These are phyloP conservation scores for Cutaneotrichosporon daszewskae DNA, from an alignment of 1,284 basidiomycete genomes.

Conservation along the genomic window DNA sequence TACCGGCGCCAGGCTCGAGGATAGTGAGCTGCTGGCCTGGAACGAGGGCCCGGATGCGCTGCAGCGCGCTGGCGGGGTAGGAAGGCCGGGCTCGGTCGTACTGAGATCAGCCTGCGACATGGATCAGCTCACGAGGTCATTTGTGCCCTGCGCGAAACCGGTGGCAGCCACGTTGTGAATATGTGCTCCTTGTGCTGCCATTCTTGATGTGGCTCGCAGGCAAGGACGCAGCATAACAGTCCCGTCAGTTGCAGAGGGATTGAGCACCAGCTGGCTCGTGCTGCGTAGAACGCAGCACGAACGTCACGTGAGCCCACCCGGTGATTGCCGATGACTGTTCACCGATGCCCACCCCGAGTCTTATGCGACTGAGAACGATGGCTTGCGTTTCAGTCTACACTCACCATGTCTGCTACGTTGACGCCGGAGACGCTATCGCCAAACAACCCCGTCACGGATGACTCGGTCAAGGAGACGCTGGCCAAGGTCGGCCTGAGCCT, in stretches of 20 bases:
- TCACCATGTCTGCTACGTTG: constrained; percentile 23
- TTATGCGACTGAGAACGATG: too few species aligned
- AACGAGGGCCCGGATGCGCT: constrained; percentile 26
- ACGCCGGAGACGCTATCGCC: constrained; percentile 18
- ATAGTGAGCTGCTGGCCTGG: constrained; percentile 9
- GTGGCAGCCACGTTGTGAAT: constrained; percentile 35
- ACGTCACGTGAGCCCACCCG: too few species aligned
- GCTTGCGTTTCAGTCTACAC: too few species aligned
- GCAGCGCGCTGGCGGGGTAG: constrained; percentile 43
- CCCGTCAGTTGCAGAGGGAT: too few species aligned
- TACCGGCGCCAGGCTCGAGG: constrained; percentile 45
- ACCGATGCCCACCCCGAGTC: too few species aligned
- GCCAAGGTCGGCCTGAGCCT: constrained; percentile 16
- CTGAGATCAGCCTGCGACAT: constrained; percentile 11
- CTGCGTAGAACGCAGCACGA: too few species aligned
- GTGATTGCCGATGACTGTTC: too few species aligned
- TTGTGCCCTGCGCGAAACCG: constrained; percentile 45
- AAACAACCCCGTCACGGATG: constrained; percentile 26
- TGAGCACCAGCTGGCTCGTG: too few species aligned
- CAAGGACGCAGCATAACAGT: too few species aligned
- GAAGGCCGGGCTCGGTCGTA: constrained; percentile 48
- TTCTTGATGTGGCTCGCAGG: too few species aligned
- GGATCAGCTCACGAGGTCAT: constrained; percentile 33
- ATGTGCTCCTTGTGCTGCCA: too few species aligned
- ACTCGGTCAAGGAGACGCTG: constrained; percentile 16